These are phyloP conservation scores for Viola pubescens DNA, from an alignment of 441 rosid species.

Conservation along the genomic window DNA sequence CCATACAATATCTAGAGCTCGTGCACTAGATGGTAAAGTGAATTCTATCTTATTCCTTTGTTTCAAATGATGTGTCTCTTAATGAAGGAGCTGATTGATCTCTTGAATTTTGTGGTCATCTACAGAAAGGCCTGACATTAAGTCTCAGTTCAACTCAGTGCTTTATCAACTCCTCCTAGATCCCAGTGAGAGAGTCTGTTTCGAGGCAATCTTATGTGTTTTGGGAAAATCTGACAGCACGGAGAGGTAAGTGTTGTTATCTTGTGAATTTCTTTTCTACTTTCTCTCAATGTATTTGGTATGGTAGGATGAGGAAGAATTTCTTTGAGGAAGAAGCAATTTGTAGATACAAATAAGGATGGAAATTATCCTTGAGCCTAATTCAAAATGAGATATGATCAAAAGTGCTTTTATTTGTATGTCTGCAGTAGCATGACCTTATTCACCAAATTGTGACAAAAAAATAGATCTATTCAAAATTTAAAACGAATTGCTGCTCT, in stretches of 20 bases:
- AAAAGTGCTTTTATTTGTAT: too few species aligned
- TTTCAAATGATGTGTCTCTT: constrained; percentile 5
- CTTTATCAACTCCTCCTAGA: constrained; percentile 95
- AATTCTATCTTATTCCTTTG: constrained; percentile 15
- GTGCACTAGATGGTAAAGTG: constrained; percentile 78
- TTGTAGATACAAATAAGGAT: too few species aligned
- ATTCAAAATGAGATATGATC: too few species aligned
- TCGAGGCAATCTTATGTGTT: constrained; percentile 88
- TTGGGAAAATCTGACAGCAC: constrained; percentile 74
- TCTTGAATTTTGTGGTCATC: constrained; percentile 17
- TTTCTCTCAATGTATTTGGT: background rate
- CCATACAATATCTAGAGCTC: constrained; percentile 85
- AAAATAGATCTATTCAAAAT: too few species aligned
- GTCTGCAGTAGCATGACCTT: too few species aligned
- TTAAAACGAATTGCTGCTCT: too few species aligned
- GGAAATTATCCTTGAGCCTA: too few species aligned
- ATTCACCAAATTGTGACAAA: too few species aligned
- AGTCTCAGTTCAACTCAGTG: constrained; percentile 86
- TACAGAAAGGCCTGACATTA: constrained; percentile 85
- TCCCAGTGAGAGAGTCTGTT: constrained; percentile 99
- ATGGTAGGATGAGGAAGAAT: background rate
- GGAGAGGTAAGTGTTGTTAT: constrained; percentile 51
- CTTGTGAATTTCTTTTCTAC: constrained; percentile 5
- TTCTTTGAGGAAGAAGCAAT: too few species aligned
- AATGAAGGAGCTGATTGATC: constrained; percentile 20